Base-by-base conservation (phyloP, 2,329 filamentous ascomycete genomes). In the Aspergillus tanneri region DNA sequence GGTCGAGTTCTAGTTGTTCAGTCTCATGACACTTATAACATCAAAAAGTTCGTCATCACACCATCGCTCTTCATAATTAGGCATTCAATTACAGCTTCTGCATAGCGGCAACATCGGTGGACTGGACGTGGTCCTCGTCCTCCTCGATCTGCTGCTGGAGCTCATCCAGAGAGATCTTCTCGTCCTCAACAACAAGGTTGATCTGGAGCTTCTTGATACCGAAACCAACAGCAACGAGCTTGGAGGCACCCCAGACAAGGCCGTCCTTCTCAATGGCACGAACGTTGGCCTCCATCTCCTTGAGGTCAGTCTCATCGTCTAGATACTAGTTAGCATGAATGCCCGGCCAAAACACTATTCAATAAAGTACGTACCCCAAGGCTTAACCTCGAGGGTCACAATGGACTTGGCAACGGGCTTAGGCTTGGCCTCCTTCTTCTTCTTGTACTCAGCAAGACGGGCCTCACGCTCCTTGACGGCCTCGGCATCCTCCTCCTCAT, bases 181-280 rank as follows among this genome's bases (percentile, higher is more conserved):
- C 92, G 72, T 99, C 93, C 81, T 97, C 93, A 59, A 97, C 79
- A 64, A 97, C 90, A 63, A 97, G 77, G 86, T 89, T 97, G 81
- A 99, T 95, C 83, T 97, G 92, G 57, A 99, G 85, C 84, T 97
- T 97, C 83, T 88, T 93, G 81, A 99, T 95, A 81, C 93, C 93
- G 82, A 89, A 99, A 68, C 91, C 92, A 65, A 99, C 86, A 60
- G 91, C 74, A 43, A 95, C 86, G 59, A 96, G 80, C 81, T 93
- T 88, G 73, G 88, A 91, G 58, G 80, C 84, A 84, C 92, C 92
- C 93, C 93, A 99, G 57, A 95, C 85, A 55, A 99, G 88, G 77
- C 93, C 93, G 41, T 97, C 92, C 81, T 87, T 84, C 76, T 92
- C 83, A 63, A 97, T 92, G 60, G 78, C 74, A 66, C 90, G 87